These are phyloP conservation scores for Mollisia scopiformis DNA, from an alignment of 2,329 filamentous ascomycete genomes.

Conservation along the genomic window DNA sequence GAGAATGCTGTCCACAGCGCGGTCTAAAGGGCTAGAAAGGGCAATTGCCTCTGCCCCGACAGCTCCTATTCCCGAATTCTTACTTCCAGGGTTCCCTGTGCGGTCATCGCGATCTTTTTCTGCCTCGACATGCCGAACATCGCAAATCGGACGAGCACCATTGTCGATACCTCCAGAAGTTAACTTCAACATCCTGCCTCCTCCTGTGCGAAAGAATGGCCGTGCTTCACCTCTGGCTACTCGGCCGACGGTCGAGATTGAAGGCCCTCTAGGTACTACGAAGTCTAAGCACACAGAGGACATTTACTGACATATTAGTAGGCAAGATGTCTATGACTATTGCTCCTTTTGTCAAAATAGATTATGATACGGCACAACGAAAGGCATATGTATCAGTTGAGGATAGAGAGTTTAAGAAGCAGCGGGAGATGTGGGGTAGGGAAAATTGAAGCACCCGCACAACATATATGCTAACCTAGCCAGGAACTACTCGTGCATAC, in stretches of 20 bases:
- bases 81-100: constrained; percentile 70
- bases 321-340: constrained; percentile 77
- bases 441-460: not conserved
- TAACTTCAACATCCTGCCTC: constrained; percentile 71
- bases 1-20: constrained; percentile 67
- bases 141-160: constrained; percentile 84
- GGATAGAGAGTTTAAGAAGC: constrained; percentile 69
- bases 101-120: constrained; percentile 65
- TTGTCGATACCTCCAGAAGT: constrained; percentile 85
- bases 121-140: constrained; percentile 65
- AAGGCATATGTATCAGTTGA: constrained; percentile 72
- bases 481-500: constrained; percentile 88
- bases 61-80: constrained; percentile 68
- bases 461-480: constrained; percentile 5
- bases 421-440: constrained; percentile 88
- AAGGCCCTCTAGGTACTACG: constrained; percentile 74
- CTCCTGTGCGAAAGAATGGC: constrained; percentile 35
- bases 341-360: constrained; percentile 76
- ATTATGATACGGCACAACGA: constrained; percentile 64
- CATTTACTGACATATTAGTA: constrained; percentile 37
- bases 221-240: constrained; percentile 52
- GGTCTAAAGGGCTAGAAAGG: constrained; percentile 62
- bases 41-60: constrained; percentile 51
- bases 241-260: constrained; percentile 72
- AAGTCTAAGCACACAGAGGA: not conserved